These are phyloP conservation scores for Puccinellia tenuiflora DNA, from an alignment of 176 grass and related monocot genomes.

Conservation along the genomic window DNA sequence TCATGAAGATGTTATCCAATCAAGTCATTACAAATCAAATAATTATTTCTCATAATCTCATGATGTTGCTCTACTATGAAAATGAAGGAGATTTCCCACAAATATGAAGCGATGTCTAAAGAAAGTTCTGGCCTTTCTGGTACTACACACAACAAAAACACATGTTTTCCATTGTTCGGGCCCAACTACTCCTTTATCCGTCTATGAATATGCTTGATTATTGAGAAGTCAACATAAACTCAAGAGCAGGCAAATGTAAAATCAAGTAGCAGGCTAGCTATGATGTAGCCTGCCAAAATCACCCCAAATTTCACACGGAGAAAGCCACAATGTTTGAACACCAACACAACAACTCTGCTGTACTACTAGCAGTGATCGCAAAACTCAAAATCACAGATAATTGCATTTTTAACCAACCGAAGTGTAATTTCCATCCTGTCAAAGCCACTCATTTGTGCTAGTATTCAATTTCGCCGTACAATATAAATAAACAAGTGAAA, in stretches of 20 bases:
- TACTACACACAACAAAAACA: neutral
- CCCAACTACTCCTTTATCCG: neutral
- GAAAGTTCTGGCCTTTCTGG: neutral
- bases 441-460: neutral
- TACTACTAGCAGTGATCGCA: neutral
- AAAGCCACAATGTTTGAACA: neutral
- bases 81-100: neutral
- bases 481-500: neutral
- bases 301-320: neutral
- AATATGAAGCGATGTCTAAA: neutral
- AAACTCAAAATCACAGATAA: neutral
- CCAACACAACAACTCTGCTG: neutral
- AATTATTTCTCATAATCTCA: neutral
- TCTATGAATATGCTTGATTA: neutral
- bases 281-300: neutral
- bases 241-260: neutral
- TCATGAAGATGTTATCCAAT: neutral
- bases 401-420: neutral
- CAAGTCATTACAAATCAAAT: neutral
- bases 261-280: neutral
- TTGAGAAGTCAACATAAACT: neutral
- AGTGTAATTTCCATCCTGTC: neutral
- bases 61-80: neutral
- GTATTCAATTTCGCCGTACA: neutral
- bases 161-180: neutral